Percentiles rank a stretch among this genome's conserved stretches.
Conservation (phyloP, 768 basidiomycete genomes). For the Tephrocybe sp. region DNA sequence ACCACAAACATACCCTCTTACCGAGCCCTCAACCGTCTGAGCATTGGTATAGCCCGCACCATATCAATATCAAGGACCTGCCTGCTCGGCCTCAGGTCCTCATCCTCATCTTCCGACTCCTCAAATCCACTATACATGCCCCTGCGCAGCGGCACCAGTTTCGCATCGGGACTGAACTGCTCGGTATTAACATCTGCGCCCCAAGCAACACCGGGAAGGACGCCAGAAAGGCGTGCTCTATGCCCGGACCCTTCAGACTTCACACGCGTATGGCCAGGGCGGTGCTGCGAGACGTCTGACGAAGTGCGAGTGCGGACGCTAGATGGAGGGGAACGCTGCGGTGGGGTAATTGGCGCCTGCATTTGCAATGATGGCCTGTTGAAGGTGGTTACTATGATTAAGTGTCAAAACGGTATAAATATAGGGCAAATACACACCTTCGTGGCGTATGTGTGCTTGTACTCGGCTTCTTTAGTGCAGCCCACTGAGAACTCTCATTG, state of each 20-base stretch:
- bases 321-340: background rate
- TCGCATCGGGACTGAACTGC: background rate
- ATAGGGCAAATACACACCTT: too few species aligned
- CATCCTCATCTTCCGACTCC: background rate
- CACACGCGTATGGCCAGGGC: background rate
- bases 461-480: too few species aligned
- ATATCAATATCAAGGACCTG: constrained; percentile 8
- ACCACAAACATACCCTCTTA: background rate
- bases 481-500: background rate
- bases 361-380: constrained; percentile 11
- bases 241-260: background rate
- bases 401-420: too few species aligned
- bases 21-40: constrained; percentile 2
- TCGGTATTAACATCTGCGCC: background rate
- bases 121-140: background rate
- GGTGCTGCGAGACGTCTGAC: constrained; percentile 4
- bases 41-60: constrained; percentile 3
- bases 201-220: background rate
- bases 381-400: background rate
- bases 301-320: background rate
- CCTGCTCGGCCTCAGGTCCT: background rate
- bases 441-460: too few species aligned
- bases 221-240: background rate
- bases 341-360: background rate
- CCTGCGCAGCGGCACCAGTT: constrained; percentile 11